These are phyloP conservation scores for Verticillium nonalfalfae DNA, from an alignment of 2,329 filamentous ascomycete species.

Conservation along the genomic window DNA sequence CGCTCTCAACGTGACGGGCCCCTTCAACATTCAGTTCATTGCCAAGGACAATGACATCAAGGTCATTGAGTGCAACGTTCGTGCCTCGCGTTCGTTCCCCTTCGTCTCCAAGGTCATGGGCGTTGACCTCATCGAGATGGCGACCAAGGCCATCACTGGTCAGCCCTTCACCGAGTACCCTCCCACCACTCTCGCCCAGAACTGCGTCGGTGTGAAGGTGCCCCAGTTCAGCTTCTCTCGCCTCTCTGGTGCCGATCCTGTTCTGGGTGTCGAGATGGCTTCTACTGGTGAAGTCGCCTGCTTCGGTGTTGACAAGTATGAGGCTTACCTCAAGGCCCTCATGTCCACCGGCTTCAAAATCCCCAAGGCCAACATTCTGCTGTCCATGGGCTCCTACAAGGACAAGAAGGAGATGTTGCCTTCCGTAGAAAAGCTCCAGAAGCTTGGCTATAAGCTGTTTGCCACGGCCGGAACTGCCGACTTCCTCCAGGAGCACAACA, in stretches of 20 bases:
- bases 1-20: constrained; percentile 90
- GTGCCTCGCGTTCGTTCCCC: constrained; percentile 92
- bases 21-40: constrained; percentile 99
- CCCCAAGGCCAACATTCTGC: constrained; percentile 87
- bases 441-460: constrained; percentile 91
- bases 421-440: constrained; percentile 81
- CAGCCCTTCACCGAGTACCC: constrained; percentile 80
- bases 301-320: constrained; percentile 92
- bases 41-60: constrained; percentile 99
- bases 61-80: constrained; percentile 98
- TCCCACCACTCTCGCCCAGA: constrained; percentile 62
- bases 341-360: constrained; percentile 95
- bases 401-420: constrained; percentile 97
- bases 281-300: constrained; percentile 97
- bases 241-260: constrained; percentile 90
- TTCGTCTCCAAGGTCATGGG: constrained; percentile 99
- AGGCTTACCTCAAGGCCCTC: constrained; percentile 94
- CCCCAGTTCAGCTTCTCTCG: constrained; percentile 99
- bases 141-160: constrained; percentile 91
- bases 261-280: constrained; percentile 97
- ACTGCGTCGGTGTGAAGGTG: constrained; percentile 94
- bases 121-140: constrained; percentile 96
- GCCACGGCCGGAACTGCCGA: constrained; percentile 95
- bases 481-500: constrained; percentile 87
- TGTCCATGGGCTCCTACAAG: constrained; percentile 96